Evolutionary conservation across 2,329 filamentous ascomycete genomes (phyloP).

Genomic region (Xylariales sp.): DNA sequence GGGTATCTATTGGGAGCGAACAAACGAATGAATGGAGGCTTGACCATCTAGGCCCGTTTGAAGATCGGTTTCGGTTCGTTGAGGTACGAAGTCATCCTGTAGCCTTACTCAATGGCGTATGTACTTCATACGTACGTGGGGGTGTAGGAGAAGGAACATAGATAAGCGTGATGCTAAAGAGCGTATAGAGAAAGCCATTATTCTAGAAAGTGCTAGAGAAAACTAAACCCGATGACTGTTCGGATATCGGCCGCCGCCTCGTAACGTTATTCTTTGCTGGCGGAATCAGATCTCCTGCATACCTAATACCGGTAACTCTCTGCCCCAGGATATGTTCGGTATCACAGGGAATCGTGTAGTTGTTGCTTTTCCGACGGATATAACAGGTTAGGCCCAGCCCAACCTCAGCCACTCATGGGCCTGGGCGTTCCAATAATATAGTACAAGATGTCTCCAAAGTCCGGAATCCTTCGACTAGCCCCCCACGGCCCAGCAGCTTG

Average conservation of each 20-base stretch:
- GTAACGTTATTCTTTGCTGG: neutral
- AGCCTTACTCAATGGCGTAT: neutral
- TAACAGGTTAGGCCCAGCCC: neutral
- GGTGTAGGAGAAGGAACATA: neutral
- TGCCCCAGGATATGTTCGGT: neutral
- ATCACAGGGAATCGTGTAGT: neutral
- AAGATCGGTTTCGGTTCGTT: conserved; percentile 12
- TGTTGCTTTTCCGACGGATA: neutral
- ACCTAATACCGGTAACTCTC: neutral
- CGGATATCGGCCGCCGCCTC: neutral
- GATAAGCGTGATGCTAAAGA: too few species aligned
- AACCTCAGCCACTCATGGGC: neutral
- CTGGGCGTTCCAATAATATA: conserved; percentile 20
- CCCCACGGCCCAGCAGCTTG: conserved; percentile 29
- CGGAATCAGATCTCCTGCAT: neutral
- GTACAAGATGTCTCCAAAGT: conserved; percentile 2
- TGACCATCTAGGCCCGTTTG: conserved; percentile 3
- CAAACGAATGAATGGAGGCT: neutral
- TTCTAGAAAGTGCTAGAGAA: neutral
- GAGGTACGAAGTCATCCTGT: conserved; percentile 19
- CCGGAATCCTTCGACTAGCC: conserved; percentile 1
- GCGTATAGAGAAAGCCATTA: too few species aligned
- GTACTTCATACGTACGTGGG: neutral
- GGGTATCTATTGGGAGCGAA: conserved; percentile 1
- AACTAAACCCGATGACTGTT: too few species aligned